phyloP scores from a whole-genome alignment of 2,329 filamentous ascomycete genomes.

The Lecanicillium sp. region DNA sequence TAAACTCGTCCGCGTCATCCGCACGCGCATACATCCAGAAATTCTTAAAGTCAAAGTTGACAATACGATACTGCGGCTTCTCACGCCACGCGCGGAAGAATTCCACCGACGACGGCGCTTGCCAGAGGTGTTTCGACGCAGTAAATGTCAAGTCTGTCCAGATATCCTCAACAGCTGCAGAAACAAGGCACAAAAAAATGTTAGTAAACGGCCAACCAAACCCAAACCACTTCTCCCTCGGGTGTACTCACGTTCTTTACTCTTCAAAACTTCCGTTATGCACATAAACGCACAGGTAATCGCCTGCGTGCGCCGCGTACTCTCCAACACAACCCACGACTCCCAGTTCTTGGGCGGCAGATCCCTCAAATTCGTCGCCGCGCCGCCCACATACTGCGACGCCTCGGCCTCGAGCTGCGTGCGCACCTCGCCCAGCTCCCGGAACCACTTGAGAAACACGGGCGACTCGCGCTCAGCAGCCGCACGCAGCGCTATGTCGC shows the following conservation, averaged over 20 bases:
- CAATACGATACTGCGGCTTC: slow-evolving; percentile 28
- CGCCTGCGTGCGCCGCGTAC: slow-evolving; percentile 28
- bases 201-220: no score
- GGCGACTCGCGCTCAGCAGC: slow-evolving; percentile 31
- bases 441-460: slow-evolving; percentile 27
- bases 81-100: slow-evolving; percentile 37
- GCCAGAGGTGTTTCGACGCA: slow-evolving; percentile 34
- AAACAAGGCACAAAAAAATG: slow-evolving; percentile 5
- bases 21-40: slow-evolving; percentile 27
- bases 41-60: slow-evolving; percentile 25
- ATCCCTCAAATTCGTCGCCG: slow-evolving; percentile 15
- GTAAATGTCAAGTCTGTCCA: slow-evolving; percentile 19
- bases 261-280: slow-evolving; percentile 25
- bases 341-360: slow-evolving; percentile 33
- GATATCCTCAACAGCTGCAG: slow-evolving; percentile 13
- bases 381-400: slow-evolving; percentile 1
- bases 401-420: slow-evolving; percentile 24
- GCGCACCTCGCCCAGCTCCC: slow-evolving; percentile 22
- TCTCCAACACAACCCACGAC: slow-evolving; percentile 36
- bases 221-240: no score
- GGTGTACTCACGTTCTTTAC: slow-evolving; percentile 13
- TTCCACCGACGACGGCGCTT: slow-evolving; percentile 28
- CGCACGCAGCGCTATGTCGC: slow-evolving; percentile 29
- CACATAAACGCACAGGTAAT: slow-evolving; percentile 23
- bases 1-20: slow-evolving; percentile 31